Conservation (phyloP, 257 asterid species). For the Penstemon davidsonii region DNA sequence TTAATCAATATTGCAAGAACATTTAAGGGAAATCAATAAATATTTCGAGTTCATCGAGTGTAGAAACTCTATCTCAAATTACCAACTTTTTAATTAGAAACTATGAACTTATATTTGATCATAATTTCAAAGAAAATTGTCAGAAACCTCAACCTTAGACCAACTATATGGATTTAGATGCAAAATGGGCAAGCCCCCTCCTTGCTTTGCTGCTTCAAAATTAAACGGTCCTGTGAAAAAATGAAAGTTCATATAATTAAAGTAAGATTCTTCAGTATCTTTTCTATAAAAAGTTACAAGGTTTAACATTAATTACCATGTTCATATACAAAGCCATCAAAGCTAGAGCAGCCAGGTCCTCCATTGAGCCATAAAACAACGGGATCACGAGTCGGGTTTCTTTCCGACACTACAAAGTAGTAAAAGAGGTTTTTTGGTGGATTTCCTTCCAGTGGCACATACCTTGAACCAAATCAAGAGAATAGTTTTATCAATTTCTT, state of each 20-base stretch:
- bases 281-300: no score
- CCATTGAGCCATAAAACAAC: slow-evolving; percentile 71
- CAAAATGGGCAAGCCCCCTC: slow-evolving; percentile 48
- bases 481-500: not conserved
- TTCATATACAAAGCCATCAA: slow-evolving; percentile 70
- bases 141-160: slow-evolving; percentile 50
- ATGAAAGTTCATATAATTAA: not conserved
- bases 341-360: slow-evolving; percentile 71
- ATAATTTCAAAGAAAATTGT: not conserved
- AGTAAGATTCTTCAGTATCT: no score
- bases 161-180: slow-evolving; percentile 57
- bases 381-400: slow-evolving; percentile 47
- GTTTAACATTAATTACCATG: slow-evolving; percentile 37
- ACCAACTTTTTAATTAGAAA: not conserved
- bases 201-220: slow-evolving; percentile 46
- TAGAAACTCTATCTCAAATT: not conserved
- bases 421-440: slow-evolving; percentile 53
- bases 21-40: not conserved
- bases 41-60: not conserved
- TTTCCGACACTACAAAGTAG: slow-evolving; percentile 59
- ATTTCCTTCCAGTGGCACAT: slow-evolving; percentile 36
- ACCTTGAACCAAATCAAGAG: slow-evolving; percentile 26
- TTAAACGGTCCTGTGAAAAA: slow-evolving; percentile 56
- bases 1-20: slow-evolving; percentile 12
- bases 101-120: not conserved